Evolutionary conservation across 2,329 filamentous ascomycete genomes (phyloP).

Genomic region (Fusarium haematococcum): DNA sequence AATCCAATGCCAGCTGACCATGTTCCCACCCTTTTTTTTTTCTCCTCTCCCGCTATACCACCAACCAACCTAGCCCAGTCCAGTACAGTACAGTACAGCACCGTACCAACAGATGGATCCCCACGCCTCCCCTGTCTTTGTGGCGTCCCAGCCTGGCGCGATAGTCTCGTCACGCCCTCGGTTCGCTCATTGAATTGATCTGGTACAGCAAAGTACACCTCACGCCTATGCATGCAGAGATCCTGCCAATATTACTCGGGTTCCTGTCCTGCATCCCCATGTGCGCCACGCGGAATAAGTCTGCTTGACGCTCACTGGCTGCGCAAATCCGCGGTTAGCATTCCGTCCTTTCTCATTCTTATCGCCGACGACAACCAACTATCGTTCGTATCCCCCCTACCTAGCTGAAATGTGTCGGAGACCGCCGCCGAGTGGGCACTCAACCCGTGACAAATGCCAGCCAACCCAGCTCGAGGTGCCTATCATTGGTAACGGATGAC

Average conservation of each 20-base stretch:
- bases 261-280: neutral
- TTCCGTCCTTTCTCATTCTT: conserved; percentile 1
- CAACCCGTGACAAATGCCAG: conserved; percentile 1
- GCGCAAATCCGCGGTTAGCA: neutral
- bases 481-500: conserved; percentile 5
- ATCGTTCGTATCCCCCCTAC: neutral
- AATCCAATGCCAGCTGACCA: neutral
- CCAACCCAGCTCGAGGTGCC: neutral
- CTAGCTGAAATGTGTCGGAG: conserved; percentile 27
- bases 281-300: neutral
- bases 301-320: neutral
- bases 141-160: conserved; percentile 27
- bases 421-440: conserved; percentile 15
- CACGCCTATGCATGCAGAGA: conserved; percentile 18
- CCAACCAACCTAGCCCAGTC: neutral
- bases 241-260: neutral
- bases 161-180: conserved; percentile 28
- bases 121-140: conserved; percentile 27
- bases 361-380: neutral
- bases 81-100: neutral
- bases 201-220: neutral
- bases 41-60: neutral
- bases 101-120: neutral
- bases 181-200: neutral
- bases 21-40: neutral